Evolutionary conservation across 2,329 filamentous ascomycete genomes (phyloP), one percentile per base, ranked within the genome.

Genomic region (Fusarium nodosum): DNA sequence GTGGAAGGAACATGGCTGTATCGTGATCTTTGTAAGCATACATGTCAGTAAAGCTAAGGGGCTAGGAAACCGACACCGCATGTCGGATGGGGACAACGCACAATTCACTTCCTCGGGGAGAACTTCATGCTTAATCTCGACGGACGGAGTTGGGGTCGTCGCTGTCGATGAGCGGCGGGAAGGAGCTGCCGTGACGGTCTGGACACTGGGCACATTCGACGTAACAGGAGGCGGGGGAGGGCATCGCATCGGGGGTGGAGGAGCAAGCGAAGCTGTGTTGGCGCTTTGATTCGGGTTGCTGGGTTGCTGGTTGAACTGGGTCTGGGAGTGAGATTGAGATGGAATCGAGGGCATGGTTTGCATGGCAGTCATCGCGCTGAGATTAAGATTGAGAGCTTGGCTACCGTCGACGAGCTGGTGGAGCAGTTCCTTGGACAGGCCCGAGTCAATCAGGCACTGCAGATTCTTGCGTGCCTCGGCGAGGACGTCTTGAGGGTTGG

Each of bases 401-500:
- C 77, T 77, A 52, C 78, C 76, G 56, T 81, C 79, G 56, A 81
- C 79, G 76, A 78, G 79, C 74, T 81, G 79, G 60, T 81, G 79
- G 30, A 81, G 77, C 41, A 80, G 72, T 59, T 83, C 82, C 70
- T 79, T 81, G 53, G 82, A 83, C 12, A 83, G 71, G 45, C 82
- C 82, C 18, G 81, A 82, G 63, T 83, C 82, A 67, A 83, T 83
- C 67, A 83, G 74, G 46, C 79, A 79, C 75, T 83, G 81, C 9
- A 83, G 78, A 60, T 82, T 83, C 72, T 82, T 81, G 46, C 82
- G 76, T 45, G 82, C 82, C 73, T 83, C 82, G 22, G 78, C 80
- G 57, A 83, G 77, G 55, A 83, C 79, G 75, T 83, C 79, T 64
- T 82, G 80, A 18, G 82, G 77, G 24, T 78, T 79, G 41, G 80